A percentile compares a stretch with the other conserved stretches of the same genome.
Conservation (phyloP, 2,329 filamentous ascomycete species). For the Apiospora saccharicola region DNA sequence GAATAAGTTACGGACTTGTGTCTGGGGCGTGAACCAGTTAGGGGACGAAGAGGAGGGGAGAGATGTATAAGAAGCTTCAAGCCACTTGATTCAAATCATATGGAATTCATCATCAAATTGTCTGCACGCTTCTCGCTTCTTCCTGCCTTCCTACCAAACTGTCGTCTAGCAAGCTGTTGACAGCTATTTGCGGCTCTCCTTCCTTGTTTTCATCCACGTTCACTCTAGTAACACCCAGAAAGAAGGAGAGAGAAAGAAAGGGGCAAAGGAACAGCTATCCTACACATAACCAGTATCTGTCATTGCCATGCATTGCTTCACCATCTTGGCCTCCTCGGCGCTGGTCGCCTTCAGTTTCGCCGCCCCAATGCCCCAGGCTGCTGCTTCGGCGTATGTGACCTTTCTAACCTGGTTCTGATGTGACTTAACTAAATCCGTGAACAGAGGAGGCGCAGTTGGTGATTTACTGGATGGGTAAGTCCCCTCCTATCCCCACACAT, state of each 20-base stretch:
- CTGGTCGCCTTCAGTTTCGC: slow-evolving; percentile 1
- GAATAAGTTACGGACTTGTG: too few species aligned
- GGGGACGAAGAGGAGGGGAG: neutral
- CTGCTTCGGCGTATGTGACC: neutral
- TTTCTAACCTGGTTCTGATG: neutral
- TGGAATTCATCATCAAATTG: neutral
- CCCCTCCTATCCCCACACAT: neutral
- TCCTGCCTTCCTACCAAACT: neutral
- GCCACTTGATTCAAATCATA: neutral
- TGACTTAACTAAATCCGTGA: neutral
- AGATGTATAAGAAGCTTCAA: neutral
- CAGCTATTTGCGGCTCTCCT: neutral
- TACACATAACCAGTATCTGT: neutral
- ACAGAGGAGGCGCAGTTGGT: neutral
- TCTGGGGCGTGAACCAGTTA: neutral
- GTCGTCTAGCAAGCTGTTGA: neutral
- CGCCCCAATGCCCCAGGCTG: neutral
- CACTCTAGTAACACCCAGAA: neutral
- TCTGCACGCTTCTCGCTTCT: neutral
- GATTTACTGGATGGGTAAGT: neutral
- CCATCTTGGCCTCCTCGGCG: neutral
- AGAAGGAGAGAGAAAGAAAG: too few species aligned
- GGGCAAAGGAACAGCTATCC: neutral
- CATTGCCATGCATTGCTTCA: neutral
- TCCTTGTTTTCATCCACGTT: neutral